Percentiles rank a stretch among this genome's conserved stretches.
These are phyloP conservation scores for Lathyrus tuberosus DNA, from an alignment of 306 rosid genomes.

Conservation along the genomic window DNA sequence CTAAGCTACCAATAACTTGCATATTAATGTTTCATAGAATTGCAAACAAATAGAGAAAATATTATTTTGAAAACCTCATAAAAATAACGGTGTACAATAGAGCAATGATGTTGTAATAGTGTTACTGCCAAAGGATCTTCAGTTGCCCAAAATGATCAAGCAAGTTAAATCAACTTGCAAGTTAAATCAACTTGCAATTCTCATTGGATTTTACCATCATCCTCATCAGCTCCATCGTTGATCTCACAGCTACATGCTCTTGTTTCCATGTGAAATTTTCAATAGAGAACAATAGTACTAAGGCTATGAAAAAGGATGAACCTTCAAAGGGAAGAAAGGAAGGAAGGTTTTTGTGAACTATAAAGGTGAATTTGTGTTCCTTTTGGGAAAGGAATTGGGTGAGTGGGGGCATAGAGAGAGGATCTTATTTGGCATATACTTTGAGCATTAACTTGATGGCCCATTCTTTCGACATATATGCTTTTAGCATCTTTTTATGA, in stretches of 20 bases:
- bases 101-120: conserved; percentile 27
- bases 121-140: conserved; percentile 70
- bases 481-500: conserved; percentile 45
- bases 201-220: conserved; percentile 38
- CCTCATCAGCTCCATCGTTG: conserved; percentile 39
- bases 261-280: conserved; percentile 27
- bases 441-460: conserved; percentile 58
- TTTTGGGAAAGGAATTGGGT: conserved; percentile 26
- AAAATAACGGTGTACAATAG: conserved; percentile 3
- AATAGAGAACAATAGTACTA: background rate
- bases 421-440: conserved; percentile 78
- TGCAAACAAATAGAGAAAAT: conserved; percentile 20
- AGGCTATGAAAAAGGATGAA: conserved; percentile 27
- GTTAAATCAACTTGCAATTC: conserved; percentile 39
- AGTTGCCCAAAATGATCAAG: conserved; percentile 73
- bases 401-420: conserved; percentile 48
- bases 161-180: conserved; percentile 43
- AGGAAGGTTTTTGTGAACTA: conserved; percentile 32
- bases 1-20: too few species aligned
- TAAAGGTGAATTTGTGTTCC: conserved; percentile 43
- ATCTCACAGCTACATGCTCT: conserved; percentile 26
- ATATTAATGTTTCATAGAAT: too few species aligned
- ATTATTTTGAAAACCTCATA: conserved; percentile 22
- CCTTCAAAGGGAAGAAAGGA: conserved; percentile 41
- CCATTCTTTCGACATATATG: conserved; percentile 45